Percentiles rank a stretch among this genome's conserved stretches.
These are phyloP conservation scores for Colletotrichum somersetense DNA, from an alignment of 2,329 filamentous ascomycete genomes.

Conservation along the genomic window DNA sequence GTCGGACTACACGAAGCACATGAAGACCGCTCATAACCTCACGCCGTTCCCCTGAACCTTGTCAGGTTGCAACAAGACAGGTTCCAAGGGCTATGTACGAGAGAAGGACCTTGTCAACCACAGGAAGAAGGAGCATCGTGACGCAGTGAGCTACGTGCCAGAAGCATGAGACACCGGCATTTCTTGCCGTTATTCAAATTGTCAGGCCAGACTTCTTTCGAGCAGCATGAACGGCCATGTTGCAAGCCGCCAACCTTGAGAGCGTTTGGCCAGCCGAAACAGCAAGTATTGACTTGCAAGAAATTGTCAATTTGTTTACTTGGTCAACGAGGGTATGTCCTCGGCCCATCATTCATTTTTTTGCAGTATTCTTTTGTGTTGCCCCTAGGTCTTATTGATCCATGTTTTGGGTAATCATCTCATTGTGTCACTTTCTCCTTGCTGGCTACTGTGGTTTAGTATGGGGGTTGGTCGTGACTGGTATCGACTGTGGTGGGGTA, in stretches of 20 bases:
- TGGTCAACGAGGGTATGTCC: neutral
- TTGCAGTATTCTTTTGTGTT: neutral
- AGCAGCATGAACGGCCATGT: neutral
- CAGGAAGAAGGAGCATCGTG: slow-evolving; percentile 43
- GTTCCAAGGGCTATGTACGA: slow-evolving; percentile 44
- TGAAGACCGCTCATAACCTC: slow-evolving; percentile 47
- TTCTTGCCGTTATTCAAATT: neutral
- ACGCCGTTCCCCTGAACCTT: slow-evolving; percentile 50
- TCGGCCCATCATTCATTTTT: neutral
- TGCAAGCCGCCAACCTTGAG: fast-evolving
- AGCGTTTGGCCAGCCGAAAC: neutral
- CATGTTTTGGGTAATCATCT: neutral
- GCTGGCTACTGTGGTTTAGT: neutral
- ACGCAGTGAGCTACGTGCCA: slow-evolving; percentile 4
- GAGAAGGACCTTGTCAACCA: slow-evolving; percentile 47
- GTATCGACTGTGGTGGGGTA: neutral
- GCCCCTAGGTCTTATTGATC: neutral
- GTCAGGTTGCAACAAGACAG: slow-evolving; percentile 46
- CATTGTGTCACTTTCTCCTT: neutral
- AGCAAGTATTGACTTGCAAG: neutral
- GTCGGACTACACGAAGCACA: too few relatives aligned
- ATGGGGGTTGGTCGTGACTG: neutral
- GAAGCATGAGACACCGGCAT: neutral
- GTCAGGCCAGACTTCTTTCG: neutral
- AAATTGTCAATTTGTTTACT: neutral